These are phyloP conservation scores for Podosphaera aphanis DNA, from an alignment of 2,329 filamentous ascomycete species.

Conservation along the genomic window DNA sequence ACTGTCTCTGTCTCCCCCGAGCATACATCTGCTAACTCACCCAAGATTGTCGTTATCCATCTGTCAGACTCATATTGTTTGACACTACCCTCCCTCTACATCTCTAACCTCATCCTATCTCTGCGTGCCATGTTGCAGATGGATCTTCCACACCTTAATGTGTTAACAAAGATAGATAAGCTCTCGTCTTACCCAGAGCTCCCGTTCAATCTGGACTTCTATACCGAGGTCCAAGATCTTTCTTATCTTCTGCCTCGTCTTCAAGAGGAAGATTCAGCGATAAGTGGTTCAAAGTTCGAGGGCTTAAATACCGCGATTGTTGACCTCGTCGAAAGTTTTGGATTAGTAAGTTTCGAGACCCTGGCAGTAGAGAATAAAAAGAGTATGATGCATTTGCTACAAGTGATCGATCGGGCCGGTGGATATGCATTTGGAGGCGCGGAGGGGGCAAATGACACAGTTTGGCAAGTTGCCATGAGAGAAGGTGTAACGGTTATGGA, in stretches of 20 bases:
- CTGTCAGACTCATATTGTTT: slow-evolving; percentile 86
- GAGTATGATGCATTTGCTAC: slow-evolving; percentile 81
- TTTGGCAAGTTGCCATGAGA: slow-evolving; percentile 94
- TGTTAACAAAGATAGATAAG: slow-evolving; percentile 95
- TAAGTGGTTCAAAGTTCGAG: slow-evolving; percentile 53
- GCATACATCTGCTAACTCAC: slow-evolving; percentile 8
- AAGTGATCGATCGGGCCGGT: slow-evolving; percentile 72
- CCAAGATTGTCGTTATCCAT: slow-evolving; percentile 73
- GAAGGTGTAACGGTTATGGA: slow-evolving; percentile 53
- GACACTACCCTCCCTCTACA: slow-evolving; percentile 79
- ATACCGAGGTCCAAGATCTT: slow-evolving; percentile 90
- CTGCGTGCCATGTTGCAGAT: slow-evolving; percentile 95
- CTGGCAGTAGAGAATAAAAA: slow-evolving; percentile 90
- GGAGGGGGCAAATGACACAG: slow-evolving; percentile 77
- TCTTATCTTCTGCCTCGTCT: slow-evolving; percentile 62
- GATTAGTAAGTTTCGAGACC: slow-evolving; percentile 76
- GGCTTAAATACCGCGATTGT: slow-evolving; percentile 71
- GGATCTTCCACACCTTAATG: slow-evolving; percentile 86
- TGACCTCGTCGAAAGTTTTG: slow-evolving; percentile 69
- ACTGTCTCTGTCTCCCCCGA: slow-evolving; percentile 6
- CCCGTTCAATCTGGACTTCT: slow-evolving; percentile 89
- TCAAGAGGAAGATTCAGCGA: slow-evolving; percentile 49
- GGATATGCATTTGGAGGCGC: slow-evolving; percentile 83
- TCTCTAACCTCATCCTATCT: slow-evolving; percentile 79
- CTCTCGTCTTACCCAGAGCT: slow-evolving; percentile 62